phyloP scores from a whole-genome alignment of 2,329 filamentous ascomycete genomes.

The Ophiocordyceps robertsii region DNA sequence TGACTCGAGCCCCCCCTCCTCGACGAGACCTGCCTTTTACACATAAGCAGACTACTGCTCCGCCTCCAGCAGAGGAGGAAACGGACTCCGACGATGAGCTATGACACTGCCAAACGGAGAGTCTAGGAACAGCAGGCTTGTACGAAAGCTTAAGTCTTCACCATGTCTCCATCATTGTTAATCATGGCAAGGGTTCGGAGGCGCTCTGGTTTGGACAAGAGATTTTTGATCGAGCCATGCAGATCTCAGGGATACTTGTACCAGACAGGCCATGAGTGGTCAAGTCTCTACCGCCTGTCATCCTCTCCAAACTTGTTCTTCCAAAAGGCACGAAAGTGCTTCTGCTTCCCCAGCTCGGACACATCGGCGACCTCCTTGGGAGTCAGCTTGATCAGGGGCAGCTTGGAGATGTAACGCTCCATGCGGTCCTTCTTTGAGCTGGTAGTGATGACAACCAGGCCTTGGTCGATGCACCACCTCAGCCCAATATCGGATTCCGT shows the following conservation, averaged over 20 bases:
- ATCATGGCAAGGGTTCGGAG: background rate
- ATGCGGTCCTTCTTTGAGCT: slow-evolving; percentile 44
- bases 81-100: slow-evolving; percentile 45
- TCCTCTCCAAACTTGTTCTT: slow-evolving; percentile 33
- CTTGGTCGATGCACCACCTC: slow-evolving; percentile 48
- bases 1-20: slow-evolving; percentile 18
- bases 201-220: background rate
- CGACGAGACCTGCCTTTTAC: slow-evolving; percentile 31
- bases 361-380: slow-evolving; percentile 45
- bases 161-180: no score
- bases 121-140: no score
- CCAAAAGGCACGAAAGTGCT: slow-evolving; percentile 51
- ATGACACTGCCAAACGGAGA: slow-evolving; percentile 10
- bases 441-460: slow-evolving; percentile 44
- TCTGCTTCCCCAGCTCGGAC: slow-evolving; percentile 38
- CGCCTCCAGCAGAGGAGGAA: slow-evolving; percentile 23
- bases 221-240: background rate
- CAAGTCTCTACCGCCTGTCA: slow-evolving; percentile 23
- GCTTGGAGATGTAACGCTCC: slow-evolving; percentile 35
- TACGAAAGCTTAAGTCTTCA: no score
- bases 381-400: slow-evolving; percentile 44
- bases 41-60: slow-evolving; percentile 17
- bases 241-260: background rate
- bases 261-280: background rate
- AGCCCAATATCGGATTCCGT: slow-evolving; percentile 41